phyloP scores from a whole-genome alignment of 2,329 filamentous ascomycete species.

The Aureobasidium sp. region DNA sequence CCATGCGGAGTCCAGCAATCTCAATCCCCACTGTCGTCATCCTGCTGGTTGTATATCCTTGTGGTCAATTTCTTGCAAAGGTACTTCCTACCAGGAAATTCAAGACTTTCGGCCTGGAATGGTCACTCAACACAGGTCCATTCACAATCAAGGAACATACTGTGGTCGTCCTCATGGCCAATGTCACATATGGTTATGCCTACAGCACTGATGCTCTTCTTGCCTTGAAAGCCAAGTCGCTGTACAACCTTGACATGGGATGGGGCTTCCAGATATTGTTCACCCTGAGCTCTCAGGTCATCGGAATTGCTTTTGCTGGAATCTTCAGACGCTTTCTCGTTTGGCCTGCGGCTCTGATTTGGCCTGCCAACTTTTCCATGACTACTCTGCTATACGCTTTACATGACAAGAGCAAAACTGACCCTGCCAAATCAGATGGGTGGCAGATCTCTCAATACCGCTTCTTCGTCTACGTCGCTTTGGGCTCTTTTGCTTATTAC shows the following conservation, averaged over 20 bases:
- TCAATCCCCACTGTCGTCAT: neutral
- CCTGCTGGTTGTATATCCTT: constrained; percentile 70
- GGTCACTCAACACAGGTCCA: constrained; percentile 37
- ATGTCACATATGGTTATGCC: constrained; percentile 16
- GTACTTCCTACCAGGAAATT: constrained; percentile 47
- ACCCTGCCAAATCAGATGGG: constrained; percentile 38
- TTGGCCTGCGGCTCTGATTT: constrained; percentile 79
- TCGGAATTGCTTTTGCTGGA: constrained; percentile 79
- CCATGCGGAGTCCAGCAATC: constrained; percentile 21
- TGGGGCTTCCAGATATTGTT: constrained; percentile 73
- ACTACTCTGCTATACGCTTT: constrained; percentile 69
- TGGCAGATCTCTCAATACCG: constrained; percentile 76
- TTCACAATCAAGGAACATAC: constrained; percentile 50
- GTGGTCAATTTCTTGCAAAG: constrained; percentile 72
- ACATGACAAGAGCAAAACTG: neutral
- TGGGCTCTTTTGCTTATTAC: constrained; percentile 62
- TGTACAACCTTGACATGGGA: constrained; percentile 71
- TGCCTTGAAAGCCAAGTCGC: constrained; percentile 62
- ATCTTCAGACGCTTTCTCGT: constrained; percentile 73
- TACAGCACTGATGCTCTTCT: constrained; percentile 52
- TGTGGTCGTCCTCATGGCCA: constrained; percentile 34
- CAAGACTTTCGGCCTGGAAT: constrained; percentile 13
- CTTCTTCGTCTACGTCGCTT: constrained; percentile 66
- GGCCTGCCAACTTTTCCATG: constrained; percentile 80
- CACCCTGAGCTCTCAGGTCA: constrained; percentile 74